phyloP scores from a whole-genome alignment of 2,329 filamentous ascomycete species.

The Fusarium mundagurra region DNA sequence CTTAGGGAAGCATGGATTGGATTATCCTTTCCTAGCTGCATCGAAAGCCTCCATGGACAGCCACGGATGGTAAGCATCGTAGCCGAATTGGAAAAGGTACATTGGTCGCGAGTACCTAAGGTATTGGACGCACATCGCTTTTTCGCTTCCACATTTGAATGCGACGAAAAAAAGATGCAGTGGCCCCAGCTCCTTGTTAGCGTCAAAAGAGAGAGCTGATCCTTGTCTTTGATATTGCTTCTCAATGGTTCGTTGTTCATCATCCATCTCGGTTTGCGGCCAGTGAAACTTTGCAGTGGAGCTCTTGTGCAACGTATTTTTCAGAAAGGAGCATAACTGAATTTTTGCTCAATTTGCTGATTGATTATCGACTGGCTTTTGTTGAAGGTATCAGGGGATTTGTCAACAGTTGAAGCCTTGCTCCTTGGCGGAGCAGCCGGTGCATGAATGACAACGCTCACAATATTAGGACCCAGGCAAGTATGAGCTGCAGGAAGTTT shows the following conservation, averaged over 20 bases:
- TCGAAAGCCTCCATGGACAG: slow-evolving; percentile 18
- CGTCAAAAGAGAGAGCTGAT: slow-evolving; percentile 13
- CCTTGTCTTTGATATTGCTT: slow-evolving; percentile 14
- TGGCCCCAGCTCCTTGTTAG: slow-evolving; percentile 33
- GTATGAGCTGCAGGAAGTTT: slow-evolving; percentile 1
- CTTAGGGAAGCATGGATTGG: background rate
- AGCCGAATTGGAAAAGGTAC: slow-evolving; percentile 23
- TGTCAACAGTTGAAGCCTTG: background rate
- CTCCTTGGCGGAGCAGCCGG: background rate
- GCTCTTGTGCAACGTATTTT: background rate
- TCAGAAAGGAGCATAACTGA: background rate
- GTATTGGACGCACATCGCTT: background rate
- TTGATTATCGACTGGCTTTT: background rate
- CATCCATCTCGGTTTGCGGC: slow-evolving; percentile 25
- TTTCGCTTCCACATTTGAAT: slow-evolving; percentile 8
- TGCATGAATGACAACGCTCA: background rate
- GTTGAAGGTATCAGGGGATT: background rate
- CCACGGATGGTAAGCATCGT: slow-evolving; percentile 1
- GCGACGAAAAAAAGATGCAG: slow-evolving; percentile 32
- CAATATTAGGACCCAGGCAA: background rate
- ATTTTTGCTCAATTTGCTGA: background rate
- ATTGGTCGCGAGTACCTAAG: slow-evolving; percentile 17
- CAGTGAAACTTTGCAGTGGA: slow-evolving; percentile 38
- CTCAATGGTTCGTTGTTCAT: slow-evolving; percentile 18
- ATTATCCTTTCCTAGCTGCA: background rate